A percentile compares a stretch with the other conserved stretches of the same genome.
Conservation (phyloP, 148 eudicot species). For the Fallopia convolvulus region DNA sequence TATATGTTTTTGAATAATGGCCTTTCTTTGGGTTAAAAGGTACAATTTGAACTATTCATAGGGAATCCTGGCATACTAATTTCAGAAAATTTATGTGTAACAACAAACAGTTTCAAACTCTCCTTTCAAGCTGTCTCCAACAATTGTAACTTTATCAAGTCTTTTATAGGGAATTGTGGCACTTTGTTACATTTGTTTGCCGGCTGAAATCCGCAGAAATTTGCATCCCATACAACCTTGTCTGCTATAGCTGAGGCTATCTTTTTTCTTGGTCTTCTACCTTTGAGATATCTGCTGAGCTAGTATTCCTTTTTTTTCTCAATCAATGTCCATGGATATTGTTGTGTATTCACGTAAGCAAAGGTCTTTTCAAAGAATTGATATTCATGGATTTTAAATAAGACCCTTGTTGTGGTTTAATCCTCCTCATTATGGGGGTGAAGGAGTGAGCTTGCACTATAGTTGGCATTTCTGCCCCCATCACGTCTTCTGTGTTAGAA, state of each 20-base stretch:
- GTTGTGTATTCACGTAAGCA: neutral
- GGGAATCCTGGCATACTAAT: neutral
- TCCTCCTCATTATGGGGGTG: neutral
- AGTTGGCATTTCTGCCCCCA: neutral
- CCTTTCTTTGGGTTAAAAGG: neutral
- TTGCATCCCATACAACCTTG: neutral
- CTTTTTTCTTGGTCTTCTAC: neutral
- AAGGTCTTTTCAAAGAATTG: neutral
- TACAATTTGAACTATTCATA: neutral
- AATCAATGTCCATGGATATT: neutral
- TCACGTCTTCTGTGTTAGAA: neutral
- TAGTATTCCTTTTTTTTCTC: neutral
- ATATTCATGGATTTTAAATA: neutral
- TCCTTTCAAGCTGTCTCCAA: neutral
- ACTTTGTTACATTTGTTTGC: neutral
- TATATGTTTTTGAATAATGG: neutral
- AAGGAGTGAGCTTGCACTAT: neutral
- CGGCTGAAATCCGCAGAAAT: neutral
- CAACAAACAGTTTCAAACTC: neutral
- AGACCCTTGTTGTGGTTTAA: neutral
- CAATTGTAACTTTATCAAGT: neutral
- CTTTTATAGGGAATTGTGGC: neutral
- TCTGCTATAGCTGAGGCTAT: neutral
- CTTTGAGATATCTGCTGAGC: neutral
- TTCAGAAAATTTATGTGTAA: neutral